Percentiles rank a stretch among this genome's conserved stretches.
These are phyloP conservation scores for Solanum verrucosum DNA, from an alignment of 257 asterid genomes.

Conservation along the genomic window DNA sequence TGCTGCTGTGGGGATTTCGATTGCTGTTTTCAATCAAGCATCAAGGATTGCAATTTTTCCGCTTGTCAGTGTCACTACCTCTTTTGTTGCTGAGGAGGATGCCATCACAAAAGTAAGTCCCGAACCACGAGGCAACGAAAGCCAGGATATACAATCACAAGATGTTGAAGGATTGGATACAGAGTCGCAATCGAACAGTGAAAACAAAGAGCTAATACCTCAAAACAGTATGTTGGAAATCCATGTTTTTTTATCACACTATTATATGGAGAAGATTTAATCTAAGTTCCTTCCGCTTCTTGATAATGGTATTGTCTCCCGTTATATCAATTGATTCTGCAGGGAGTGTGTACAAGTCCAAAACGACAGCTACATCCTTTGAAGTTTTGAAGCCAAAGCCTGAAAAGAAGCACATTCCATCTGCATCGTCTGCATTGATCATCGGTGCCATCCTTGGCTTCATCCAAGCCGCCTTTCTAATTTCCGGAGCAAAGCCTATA, in stretches of 20 bases:
- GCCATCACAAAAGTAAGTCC: slow-evolving; percentile 7
- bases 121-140: slow-evolving; percentile 5
- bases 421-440: slow-evolving; percentile 73
- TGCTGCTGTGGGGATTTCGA: slow-evolving; percentile 71
- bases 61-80: slow-evolving; percentile 59
- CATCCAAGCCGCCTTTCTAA: slow-evolving; percentile 44
- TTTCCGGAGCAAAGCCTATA: slow-evolving; percentile 47
- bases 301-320: background rate
- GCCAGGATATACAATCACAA: background rate
- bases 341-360: slow-evolving; percentile 13
- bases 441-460: slow-evolving; percentile 60
- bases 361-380: slow-evolving; percentile 5
- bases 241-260: background rate
- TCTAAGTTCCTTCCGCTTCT: background rate
- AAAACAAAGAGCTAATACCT: slow-evolving; percentile 40
- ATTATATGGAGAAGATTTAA: background rate
- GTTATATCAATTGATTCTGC: slow-evolving; percentile 10
- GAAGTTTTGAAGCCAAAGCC: slow-evolving; percentile 16
- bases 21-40: slow-evolving; percentile 62
- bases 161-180: slow-evolving; percentile 23
- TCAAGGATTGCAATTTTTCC: slow-evolving; percentile 64
- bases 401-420: slow-evolving; percentile 46
- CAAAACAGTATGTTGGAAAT: slow-evolving; percentile 19
- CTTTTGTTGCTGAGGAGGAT: slow-evolving; percentile 68
- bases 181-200: slow-evolving; percentile 14